A percentile compares a stretch with the other conserved stretches of the same genome.
Evolutionary conservation across 352 stramenopile genomes (phyloP).

Genomic region (Globisporangium camurandrum): DNA sequence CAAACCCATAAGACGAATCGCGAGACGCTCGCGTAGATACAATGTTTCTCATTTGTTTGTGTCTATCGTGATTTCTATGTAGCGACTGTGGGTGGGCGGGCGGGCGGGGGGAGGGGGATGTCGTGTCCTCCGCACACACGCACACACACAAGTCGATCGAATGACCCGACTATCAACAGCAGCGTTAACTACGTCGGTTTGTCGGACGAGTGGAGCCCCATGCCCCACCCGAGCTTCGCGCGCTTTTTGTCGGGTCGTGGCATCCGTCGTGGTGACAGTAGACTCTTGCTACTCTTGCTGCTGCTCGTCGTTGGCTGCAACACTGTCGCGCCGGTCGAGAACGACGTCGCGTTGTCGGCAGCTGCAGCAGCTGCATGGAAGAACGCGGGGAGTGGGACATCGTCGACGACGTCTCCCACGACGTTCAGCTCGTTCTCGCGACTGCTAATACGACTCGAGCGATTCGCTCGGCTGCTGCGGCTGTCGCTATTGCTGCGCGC

Average conservation of each 20-base stretch:
- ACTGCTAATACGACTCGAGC: background rate
- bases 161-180: background rate
- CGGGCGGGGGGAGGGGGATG: too few species aligned
- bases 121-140: background rate
- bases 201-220: constrained; percentile 47
- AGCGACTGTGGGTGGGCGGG: background rate
- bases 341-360: background rate
- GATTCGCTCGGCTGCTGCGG: background rate
- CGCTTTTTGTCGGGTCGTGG: constrained; percentile 26
- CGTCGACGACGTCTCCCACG: constrained; percentile 25
- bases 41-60: background rate
- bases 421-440: too few species aligned
- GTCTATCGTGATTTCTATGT: background rate
- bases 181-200: background rate
- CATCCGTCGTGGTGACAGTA: background rate
- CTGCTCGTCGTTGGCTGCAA: constrained; percentile 2
- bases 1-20: background rate
- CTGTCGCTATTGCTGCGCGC: constrained; percentile 4
- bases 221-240: constrained; percentile 71
- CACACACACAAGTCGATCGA: too few species aligned
- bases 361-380: too few species aligned
- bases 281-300: background rate
- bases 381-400: constrained; percentile 44
- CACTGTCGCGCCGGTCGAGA: constrained; percentile 10
- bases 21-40: background rate